phyloP scores from a whole-genome alignment of 2,329 filamentous ascomycete species.

The Xylariomycetidae sp. region DNA sequence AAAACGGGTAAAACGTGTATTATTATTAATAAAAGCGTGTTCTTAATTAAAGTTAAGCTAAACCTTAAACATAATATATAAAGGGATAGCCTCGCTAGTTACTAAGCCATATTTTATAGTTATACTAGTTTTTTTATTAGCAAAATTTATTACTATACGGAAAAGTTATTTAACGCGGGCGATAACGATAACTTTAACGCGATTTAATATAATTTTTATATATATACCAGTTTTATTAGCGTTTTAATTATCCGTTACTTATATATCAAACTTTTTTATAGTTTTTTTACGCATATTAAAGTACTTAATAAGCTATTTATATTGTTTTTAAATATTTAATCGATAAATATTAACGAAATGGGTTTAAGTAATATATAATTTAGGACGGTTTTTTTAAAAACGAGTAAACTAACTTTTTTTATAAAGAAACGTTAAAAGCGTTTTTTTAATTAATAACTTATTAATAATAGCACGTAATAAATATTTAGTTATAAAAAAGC shows the following conservation, averaged over 20 bases:
- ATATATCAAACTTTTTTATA: neutral
- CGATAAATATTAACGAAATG: neutral
- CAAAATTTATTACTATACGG: neutral
- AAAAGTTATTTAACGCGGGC: neutral
- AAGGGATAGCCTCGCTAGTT: neutral
- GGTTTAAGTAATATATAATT: neutral
- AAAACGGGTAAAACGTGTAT: neutral
- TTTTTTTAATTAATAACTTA: neutral
- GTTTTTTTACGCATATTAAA: neutral
- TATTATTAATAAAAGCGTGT: neutral
- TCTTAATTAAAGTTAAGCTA: neutral
- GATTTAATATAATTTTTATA: neutral
- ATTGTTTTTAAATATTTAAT: neutral
- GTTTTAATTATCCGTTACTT: neutral
- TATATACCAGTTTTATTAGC: neutral
- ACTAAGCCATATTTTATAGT: neutral
- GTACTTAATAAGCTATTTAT: neutral
- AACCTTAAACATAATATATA: neutral
- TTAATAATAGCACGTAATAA: neutral
- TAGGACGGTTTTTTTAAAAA: neutral
- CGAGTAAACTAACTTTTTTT: neutral
- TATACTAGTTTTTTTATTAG: neutral
- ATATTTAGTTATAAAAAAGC: neutral
- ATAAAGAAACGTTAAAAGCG: neutral
- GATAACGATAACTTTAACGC: neutral